These are phyloP conservation scores for Diutina rugosa DNA, from an alignment of 1,139 yeast genomes.

Conservation along the genomic window DNA sequence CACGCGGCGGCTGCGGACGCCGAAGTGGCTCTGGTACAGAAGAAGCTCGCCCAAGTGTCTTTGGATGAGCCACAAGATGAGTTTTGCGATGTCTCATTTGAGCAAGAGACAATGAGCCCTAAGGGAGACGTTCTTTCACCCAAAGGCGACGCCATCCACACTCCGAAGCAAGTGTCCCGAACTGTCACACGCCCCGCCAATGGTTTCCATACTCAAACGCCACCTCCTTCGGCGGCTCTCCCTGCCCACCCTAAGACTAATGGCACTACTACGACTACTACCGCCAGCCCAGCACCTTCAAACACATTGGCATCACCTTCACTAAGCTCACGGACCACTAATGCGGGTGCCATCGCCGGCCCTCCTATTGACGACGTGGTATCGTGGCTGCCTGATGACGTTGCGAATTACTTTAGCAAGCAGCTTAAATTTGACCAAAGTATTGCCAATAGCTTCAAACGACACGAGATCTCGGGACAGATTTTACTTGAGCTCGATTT, in stretches of 20 bases:
- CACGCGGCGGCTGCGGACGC: constrained; percentile 17
- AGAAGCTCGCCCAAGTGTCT: background rate
- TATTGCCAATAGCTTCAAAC: constrained; percentile 65
- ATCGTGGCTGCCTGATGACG: constrained; percentile 83
- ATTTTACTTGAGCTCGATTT: constrained; percentile 78
- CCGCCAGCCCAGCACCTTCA: background rate
- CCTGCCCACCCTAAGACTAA: background rate
- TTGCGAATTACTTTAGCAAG: constrained; percentile 56
- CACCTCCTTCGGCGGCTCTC: background rate
- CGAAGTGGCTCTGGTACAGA: background rate
- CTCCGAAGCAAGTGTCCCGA: background rate
- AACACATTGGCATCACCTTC: background rate
- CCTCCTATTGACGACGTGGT: background rate
- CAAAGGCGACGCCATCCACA: background rate
- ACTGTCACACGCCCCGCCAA: background rate
- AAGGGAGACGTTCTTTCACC: background rate
- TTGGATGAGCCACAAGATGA: background rate
- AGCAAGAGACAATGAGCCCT: background rate
- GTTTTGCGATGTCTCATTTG: background rate
- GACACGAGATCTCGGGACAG: constrained; percentile 81
- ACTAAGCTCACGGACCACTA: background rate
- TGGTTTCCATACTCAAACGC: background rate
- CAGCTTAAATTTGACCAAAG: constrained; percentile 60
- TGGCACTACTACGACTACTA: background rate
- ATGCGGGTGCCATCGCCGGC: background rate